Conservation (phyloP, 805 yeast genomes). For the Vanderwaltozyma yarrowii region DNA sequence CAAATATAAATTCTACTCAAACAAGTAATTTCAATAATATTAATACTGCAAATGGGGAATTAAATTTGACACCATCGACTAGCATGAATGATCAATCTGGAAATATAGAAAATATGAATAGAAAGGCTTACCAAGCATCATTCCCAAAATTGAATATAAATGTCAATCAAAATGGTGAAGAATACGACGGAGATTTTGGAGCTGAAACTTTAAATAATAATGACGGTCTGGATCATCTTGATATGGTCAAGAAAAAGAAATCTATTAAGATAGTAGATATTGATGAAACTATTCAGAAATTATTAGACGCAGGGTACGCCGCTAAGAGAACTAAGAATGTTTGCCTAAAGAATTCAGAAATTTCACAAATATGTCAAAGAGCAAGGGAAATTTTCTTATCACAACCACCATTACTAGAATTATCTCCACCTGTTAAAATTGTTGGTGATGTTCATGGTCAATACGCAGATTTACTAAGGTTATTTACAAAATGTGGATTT, state of each 20-base stretch:
- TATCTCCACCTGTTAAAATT: conserved; percentile 71
- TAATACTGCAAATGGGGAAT: background rate
- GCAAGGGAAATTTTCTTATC: conserved; percentile 84
- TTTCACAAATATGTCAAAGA: conserved; percentile 71
- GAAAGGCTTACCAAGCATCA: background rate
- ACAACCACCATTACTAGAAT: conserved; percentile 83
- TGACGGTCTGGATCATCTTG: background rate
- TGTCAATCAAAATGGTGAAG: background rate
- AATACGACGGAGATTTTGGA: background rate
- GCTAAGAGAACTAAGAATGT: conserved; percentile 87
- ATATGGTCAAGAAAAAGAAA: conserved; percentile 13
- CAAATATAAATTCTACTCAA: background rate
- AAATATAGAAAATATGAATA: background rate
- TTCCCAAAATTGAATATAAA: background rate
- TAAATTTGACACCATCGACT: background rate
- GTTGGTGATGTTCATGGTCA: conserved; percentile 97
- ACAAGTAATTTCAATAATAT: no score
- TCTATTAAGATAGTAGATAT: conserved; percentile 38
- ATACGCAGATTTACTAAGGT: conserved; percentile 79
- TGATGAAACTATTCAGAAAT: conserved; percentile 82
- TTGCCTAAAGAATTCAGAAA: conserved; percentile 84
- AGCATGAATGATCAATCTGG: background rate
- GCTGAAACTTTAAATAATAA: background rate
- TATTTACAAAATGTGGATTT: conserved; percentile 92
- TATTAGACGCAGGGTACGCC: conserved; percentile 90